Evolutionary conservation across 352 stramenopile species (phyloP), one percentile per base, ranked within the genome.

Genomic region (Pythium insidiosum): DNA sequence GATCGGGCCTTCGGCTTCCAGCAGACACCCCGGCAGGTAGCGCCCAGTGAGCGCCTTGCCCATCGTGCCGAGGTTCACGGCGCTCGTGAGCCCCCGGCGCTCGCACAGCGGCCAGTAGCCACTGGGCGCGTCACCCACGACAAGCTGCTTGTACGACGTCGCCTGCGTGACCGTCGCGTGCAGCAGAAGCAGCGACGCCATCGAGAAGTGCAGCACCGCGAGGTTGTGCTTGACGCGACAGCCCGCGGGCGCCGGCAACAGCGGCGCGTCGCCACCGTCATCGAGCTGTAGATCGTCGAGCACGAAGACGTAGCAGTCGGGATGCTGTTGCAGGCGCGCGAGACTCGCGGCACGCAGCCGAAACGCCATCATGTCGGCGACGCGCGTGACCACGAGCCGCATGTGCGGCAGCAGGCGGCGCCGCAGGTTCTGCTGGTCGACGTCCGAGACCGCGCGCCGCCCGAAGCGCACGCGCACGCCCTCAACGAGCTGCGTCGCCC

Each of bases 51-150:
- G 49, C 25, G 63, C 35, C 2, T 56, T 52, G 6, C 72, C 71
- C 6, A 70, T 74, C 0, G 47, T 56, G 1, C 84, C 87, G 2
- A 88, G 45, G 54, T 96, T 97, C 21, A 55, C 24, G 4, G 87
- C 80, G 18, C 73, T 53, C 4, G 62, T 63, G 9, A 73, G 61
- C 0, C 88, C 88, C 50, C 71, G 58, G n/a, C 87, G 66, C 42
- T 96, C 87, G 28, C 76, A 86, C 10, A 97, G 45, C 26, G 85
- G 66, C 83, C 88, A 94, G 51, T 96, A 97, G 1, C 89, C 78
- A 35, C 56, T 57, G 0, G 87, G 83, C 6, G 33, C 21, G n/a
- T 94, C 77, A 1, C 42, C 39, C 11, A 91, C 47, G 15, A 96
- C 41, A 12, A 90, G 49, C 15, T 88, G 64, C 47, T 81, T 70